Percentiles rank a stretch among this genome's conserved stretches.
Conservation (phyloP, 352 stramenopile genomes). For the Pythium sp. region DNA sequence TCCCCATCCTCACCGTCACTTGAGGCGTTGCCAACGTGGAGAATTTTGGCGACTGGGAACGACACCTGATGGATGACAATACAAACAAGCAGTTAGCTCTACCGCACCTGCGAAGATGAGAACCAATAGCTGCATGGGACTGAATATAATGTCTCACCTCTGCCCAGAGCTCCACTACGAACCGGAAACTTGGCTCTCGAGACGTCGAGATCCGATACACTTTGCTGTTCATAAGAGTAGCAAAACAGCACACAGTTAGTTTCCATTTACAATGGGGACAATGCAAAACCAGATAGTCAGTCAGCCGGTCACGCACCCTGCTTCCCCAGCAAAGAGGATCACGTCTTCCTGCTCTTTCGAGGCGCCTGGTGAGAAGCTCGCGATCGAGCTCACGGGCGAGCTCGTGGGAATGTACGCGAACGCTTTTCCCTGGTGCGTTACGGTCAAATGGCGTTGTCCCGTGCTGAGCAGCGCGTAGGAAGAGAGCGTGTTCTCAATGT, state of each 20-base stretch:
- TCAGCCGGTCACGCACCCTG: constrained; percentile 25
- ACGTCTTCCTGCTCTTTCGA: constrained; percentile 25
- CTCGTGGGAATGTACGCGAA: constrained; percentile 28
- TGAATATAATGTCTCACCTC: constrained; percentile 8
- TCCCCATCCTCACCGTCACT: constrained; percentile 6
- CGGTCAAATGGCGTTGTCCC: constrained; percentile 40
- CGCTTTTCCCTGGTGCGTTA: constrained; percentile 37
- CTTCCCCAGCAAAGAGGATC: constrained; percentile 41
- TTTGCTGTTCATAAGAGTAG: constrained; percentile 22
- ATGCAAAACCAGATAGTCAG: background rate
- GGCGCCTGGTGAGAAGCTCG: constrained; percentile 15
- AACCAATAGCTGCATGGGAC: background rate
- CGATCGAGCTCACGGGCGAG: constrained; percentile 31
- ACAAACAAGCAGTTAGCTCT: background rate
- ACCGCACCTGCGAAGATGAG: too few species aligned
- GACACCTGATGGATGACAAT: constrained; percentile 18
- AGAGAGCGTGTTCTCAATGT: constrained; percentile 51
- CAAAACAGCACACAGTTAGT: background rate
- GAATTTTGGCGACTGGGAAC: constrained; percentile 41
- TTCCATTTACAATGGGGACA: background rate
- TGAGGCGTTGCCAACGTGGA: constrained; percentile 20
- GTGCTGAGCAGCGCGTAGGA: constrained; percentile 47
- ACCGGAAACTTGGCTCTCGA: constrained; percentile 24
- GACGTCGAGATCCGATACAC: constrained; percentile 41
- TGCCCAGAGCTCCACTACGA: constrained; percentile 34